Base-by-base conservation (phyloP, 2,329 filamentous ascomycete species). In the Sporothrix dimorphospora region DNA sequence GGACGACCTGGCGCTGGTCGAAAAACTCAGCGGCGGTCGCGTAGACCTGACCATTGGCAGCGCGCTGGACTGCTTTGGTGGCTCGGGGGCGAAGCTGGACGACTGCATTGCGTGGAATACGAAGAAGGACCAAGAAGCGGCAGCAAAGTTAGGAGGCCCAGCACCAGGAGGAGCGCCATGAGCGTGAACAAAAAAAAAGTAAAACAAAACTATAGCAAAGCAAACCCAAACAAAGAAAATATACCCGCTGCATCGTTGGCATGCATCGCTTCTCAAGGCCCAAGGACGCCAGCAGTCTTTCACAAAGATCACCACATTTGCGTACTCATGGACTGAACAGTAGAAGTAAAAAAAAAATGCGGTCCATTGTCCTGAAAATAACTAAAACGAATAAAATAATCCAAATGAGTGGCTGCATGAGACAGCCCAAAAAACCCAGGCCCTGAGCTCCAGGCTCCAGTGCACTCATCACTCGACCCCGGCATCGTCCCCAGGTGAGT, bases 11-110 rank as follows among this genome's bases (percentile, higher is more conserved):
- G 92, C 96, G 73, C 85, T 89, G 47, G 96, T 99, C 11, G 92
- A 94, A 82, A 82, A 82, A 55, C 84, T 97, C 75, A 98, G 95
- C 80, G 81, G 82, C 47, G 94, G 94, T 38, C 93, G 90, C 79
- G 91, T 98, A 27, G 94, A 99, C 79, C 84, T 99, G 77, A 99
- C 96, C 0, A 98, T 98, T 79, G 96, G 96, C 14, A 98, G 96
- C 80, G 96, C 96, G 1, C 82, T 99, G 77, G 96, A 99, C 82
- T 94, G 97, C 76, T 99, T 99, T 81, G 96, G 96, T 9, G 96
- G 96, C 1, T 89, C 85, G 21, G 92, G 93, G 1, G 94, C 98
- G 70, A 93, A 88, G 74, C 94, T 98, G 79, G 91, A 92, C 45
- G 94, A 98, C 72, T 98, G 95, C 80, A 90, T 97, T 47, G 84